Percentiles rank a stretch among this genome's conserved stretches.
Conservation (phyloP, 805 yeast genomes). For the Ogataea philodendri region DNA sequence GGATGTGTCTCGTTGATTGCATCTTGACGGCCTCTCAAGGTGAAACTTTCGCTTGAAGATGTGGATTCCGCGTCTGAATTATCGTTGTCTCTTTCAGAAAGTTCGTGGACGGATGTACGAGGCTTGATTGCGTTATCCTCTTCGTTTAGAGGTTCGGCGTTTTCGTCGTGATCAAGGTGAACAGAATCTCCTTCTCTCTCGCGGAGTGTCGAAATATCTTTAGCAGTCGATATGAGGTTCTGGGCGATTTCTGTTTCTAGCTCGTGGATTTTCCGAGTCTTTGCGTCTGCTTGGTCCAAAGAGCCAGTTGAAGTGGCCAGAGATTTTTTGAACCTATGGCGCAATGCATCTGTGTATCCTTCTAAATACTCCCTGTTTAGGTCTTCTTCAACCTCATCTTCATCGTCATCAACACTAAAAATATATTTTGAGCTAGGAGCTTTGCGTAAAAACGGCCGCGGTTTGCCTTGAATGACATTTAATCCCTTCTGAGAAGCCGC, state of each 20-base stretch:
- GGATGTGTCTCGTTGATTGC: constrained; percentile 98
- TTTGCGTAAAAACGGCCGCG: constrained; percentile 27
- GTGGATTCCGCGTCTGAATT: constrained; percentile 37
- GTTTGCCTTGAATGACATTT: constrained; percentile 15
- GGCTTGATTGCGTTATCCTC: constrained; percentile 15
- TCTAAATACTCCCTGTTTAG: constrained; percentile 60
- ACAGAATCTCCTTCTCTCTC: constrained; percentile 31
- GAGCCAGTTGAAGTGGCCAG: constrained; percentile 1
- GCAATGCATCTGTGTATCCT: constrained; percentile 70
- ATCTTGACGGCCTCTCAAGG: constrained; percentile 87
- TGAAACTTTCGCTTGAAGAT: constrained; percentile 74
- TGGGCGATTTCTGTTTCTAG: constrained; percentile 30
- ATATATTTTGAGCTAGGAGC: constrained; percentile 38
- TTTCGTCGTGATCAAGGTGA: constrained; percentile 20
- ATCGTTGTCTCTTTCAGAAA: constrained; percentile 23
- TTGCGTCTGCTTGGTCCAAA: constrained; percentile 9
- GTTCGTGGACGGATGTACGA: constrained; percentile 14
- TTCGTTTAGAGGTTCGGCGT: constrained; percentile 12
- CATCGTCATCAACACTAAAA: constrained; percentile 81
- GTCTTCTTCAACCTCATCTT: constrained; percentile 65
- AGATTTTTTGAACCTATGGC: constrained; percentile 40
- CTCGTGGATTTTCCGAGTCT: constrained; percentile 21
- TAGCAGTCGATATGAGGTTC: constrained; percentile 24
- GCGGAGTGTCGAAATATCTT: constrained; percentile 26
- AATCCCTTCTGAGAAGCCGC: constrained; percentile 13